Conservation (phyloP, 2,329 filamentous ascomycete species). For the Clarireedia homoeocarpa region DNA sequence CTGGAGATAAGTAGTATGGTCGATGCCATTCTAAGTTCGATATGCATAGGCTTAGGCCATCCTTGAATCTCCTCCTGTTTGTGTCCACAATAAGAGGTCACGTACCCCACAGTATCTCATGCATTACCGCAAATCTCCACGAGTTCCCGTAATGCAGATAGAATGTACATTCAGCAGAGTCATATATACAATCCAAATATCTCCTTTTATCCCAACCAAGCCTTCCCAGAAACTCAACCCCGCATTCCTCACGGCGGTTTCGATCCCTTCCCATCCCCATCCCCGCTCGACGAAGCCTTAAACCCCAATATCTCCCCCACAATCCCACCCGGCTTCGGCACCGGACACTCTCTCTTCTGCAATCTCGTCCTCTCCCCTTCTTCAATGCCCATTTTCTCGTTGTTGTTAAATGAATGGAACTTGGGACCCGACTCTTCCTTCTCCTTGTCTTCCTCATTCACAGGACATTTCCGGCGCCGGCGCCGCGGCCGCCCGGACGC, state of each 20-base stretch:
- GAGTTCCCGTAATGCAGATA: no score
- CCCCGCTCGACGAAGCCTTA: slow-evolving; percentile 16
- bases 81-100: no score
- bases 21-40: no score
- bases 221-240: no score
- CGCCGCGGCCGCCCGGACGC: slow-evolving; percentile 31
- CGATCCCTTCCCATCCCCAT: slow-evolving; percentile 18
- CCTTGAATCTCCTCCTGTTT: no score
- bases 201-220: no score
- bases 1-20: no score
- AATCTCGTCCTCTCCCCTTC: not conserved
- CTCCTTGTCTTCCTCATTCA: slow-evolving; percentile 31
- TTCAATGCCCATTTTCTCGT: not conserved
- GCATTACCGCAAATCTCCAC: no score
- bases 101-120: no score
- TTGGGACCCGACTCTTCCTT: not conserved
- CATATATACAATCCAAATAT: no score
- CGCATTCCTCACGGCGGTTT: slow-evolving; percentile 20
- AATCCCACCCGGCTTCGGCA: slow-evolving; percentile 80
- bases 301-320: slow-evolving; percentile 59
- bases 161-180: no score
- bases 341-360: slow-evolving; percentile 69
- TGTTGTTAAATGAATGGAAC: not conserved
- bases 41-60: no score
- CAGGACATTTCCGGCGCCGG: slow-evolving; percentile 36